These are phyloP conservation scores for Staphylotrichum longicolle DNA, from an alignment of 495 filamentous ascomycete species.

Conservation along the genomic window DNA sequence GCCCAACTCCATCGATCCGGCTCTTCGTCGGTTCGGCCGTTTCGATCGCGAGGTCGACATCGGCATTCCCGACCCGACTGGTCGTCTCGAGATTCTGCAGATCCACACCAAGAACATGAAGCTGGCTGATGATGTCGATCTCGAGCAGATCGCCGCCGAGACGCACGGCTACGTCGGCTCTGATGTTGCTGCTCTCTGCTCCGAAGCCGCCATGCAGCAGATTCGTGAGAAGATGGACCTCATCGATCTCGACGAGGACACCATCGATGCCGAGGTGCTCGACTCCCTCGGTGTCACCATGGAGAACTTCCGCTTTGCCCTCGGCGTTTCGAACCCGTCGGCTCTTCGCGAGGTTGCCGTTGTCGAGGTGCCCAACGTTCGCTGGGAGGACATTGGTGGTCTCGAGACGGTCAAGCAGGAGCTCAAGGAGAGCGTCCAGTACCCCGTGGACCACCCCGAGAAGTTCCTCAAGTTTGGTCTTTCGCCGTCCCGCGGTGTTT, in stretches of 20 bases:
- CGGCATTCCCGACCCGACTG: conserved; percentile 95
- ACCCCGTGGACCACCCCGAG: conserved; percentile 98
- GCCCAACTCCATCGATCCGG: conserved; percentile 96
- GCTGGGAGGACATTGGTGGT: conserved; percentile 99
- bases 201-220: conserved; percentile 99
- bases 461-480: conserved; percentile 99
- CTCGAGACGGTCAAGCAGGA: conserved; percentile 98
- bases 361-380: conserved; percentile 97
- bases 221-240: conserved; percentile 99
- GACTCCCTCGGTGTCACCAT: conserved; percentile 98
- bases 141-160: conserved; percentile 94
- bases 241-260: conserved; percentile 98
- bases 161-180: conserved; percentile 99
- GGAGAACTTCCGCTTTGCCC: conserved; percentile 99
- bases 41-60: conserved; percentile 99
- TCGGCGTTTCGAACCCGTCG: conserved; percentile 97
- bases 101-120: conserved; percentile 99
- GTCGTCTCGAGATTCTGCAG: conserved; percentile 96
- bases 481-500: conserved; percentile 94
- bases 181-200: conserved; percentile 97
- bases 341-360: conserved; percentile 98
- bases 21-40: conserved; percentile 93
- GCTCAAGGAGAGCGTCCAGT: conserved; percentile 98
- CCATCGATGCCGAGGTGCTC: conserved; percentile 96
- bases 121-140: conserved; percentile 92